Base-by-base conservation (phyloP, 768 basidiomycete genomes). In the Leccinum imitatum region DNA sequence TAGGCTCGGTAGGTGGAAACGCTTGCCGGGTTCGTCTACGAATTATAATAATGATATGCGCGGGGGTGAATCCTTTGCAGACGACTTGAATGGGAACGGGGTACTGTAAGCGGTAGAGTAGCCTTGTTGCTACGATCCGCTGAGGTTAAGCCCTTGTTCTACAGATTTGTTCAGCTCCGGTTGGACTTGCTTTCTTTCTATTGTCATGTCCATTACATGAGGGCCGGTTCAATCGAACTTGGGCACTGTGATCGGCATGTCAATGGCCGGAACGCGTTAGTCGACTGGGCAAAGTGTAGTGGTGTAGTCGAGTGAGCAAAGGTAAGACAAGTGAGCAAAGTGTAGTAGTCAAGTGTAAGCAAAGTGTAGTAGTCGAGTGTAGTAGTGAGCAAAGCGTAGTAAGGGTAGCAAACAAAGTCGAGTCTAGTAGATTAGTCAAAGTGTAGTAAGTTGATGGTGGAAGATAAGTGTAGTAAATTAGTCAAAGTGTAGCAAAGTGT, bases 61-160 rank as follows among this genome's bases (percentile, higher is more conserved):
- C 77, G 80, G 85, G 82, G 81, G 79, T 84, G 82, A 85, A 86
- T 86, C 83, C 82, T 84, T 87, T 86, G 85, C 83, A 86, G 85
- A 87, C 83, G 82, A 86, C 85, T 85, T 86, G 82, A 84, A 83
- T 85, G 80, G 80, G 82, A 82, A 84, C 82, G 78, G 84, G 82
- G 84, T 85, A 83, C 82, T 84, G 85, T 86, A 86, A 85, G 84
- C 79, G 78, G 84, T 84, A 84, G 84, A 85, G 84, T 84, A 86
- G 85, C 83, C 84, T 85, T 85, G 85, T 85, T 81, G 84, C 83
- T 85, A 85, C 83, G 82, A 86, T 85, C 84, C 79, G 80, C 84
- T 85, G 84, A 86, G 85, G 83, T 83, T 85, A 84, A 85, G 83
- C 83, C 81, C 78, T 82, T 80, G 82, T 84, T 82, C 81, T 82